Evolutionary conservation across 441 rosid species (phyloP), one percentile per base, ranked within the genome.

Genomic region (Sinapis alba): DNA sequence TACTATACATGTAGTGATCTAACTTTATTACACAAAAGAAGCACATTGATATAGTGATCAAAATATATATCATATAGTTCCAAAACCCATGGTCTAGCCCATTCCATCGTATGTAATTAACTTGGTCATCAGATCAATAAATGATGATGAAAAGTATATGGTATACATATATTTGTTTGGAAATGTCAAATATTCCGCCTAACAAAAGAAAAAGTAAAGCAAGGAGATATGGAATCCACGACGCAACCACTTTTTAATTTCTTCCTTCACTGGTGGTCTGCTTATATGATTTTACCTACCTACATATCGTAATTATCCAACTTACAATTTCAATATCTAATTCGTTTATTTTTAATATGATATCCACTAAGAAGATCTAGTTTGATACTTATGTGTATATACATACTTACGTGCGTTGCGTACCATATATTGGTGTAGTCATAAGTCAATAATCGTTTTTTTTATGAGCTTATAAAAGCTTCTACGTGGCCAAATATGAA

Each of bases 141-240:
- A 45, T 45, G 61, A 38, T 20, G 5, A 47, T 27, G 30, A 20
- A 45, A 47, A 72, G n/a, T 19, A 36, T 27, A 28, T 6, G 5
- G 0, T 18, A 27, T 5, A 45, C 4, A 45, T 7, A n/a, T 7
- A 1, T 3, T 59, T 43, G 7, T 20, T 15, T 56, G 13, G 56
- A 71, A 71, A 77, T 71, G 80, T 70, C 75, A 70, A 77, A 69
- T 6, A 0, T 18, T 24, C 13, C 62, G 70, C 67, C 71, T 58
- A 58, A 18, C 47, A 11, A 28, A 28, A 5, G 71, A 59, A 45
- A 53, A 76, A 57, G 18, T 30, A 41, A 66, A 63, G 60, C 62
- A 32, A 12, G 4, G 23, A 45, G 16, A 47, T 32, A 77, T 77
- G 76, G 80, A 71, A 59, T 58, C 76, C 80, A 77, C 76, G 68